Evolutionary conservation across 202 grass and related monocot species (phyloP).

Genomic region (Panicum virgatum): DNA sequence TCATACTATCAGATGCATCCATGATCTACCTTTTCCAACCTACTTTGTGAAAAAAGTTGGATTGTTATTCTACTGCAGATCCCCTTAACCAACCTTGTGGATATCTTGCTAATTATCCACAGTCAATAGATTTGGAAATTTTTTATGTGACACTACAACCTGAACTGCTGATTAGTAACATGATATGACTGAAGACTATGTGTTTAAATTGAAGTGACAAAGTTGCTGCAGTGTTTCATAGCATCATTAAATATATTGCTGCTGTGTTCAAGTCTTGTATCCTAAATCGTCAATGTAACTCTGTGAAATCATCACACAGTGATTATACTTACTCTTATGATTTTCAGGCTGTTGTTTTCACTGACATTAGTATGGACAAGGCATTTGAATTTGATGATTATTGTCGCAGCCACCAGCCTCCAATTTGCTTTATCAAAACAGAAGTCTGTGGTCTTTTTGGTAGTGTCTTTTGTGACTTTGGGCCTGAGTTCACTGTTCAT

Average conservation of each 20-base stretch:
- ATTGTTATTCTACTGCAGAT: neutral
- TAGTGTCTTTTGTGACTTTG: slow-evolving; percentile 83
- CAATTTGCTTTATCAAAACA: slow-evolving; percentile 81
- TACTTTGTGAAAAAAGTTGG: neutral
- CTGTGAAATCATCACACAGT: neutral
- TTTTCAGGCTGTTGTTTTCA: slow-evolving; percentile 85
- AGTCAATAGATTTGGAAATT: slow-evolving; percentile 6
- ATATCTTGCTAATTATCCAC: neutral
- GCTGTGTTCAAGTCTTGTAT: neutral
- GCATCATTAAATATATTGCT: slow-evolving; percentile 24
- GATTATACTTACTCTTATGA: slow-evolving; percentile 4
- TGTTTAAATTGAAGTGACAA: slow-evolving; percentile 15
- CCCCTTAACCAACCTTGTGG: neutral
- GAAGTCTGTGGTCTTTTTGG: slow-evolving; percentile 91
- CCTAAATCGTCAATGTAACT: neutral
- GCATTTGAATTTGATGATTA: slow-evolving; percentile 73
- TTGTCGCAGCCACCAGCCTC: slow-evolving; percentile 68
- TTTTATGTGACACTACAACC: neutral
- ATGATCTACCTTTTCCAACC: neutral
- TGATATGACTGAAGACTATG: slow-evolving; percentile 5
- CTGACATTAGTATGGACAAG: slow-evolving; percentile 73
- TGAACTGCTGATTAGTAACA: slow-evolving; percentile 1
- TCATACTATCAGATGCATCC: neutral
- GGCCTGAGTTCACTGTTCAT: slow-evolving; percentile 69
- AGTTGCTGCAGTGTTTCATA: slow-evolving; percentile 10